Evolutionary conservation across 2,329 filamentous ascomycete species (phyloP), one percentile per base, ranked within the genome.

Genomic region (Neofusicoccum ribis): DNA sequence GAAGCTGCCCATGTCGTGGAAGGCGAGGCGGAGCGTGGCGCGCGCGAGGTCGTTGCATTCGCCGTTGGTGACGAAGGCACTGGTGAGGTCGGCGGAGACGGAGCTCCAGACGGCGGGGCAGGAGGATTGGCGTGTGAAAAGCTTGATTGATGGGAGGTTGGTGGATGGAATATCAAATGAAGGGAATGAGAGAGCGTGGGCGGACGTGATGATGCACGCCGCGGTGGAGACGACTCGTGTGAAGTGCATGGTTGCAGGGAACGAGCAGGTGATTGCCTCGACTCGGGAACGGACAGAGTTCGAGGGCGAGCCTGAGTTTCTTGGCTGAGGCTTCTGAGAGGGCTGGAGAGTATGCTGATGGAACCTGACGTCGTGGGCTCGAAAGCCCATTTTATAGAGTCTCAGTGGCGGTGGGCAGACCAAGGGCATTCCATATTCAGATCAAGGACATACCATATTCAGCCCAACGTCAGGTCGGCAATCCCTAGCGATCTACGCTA

Each of bases 11-110:
- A 74, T 69, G 67, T 74, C 72, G 61, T 79, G 73, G 63, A 75
- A 75, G n/a, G 72, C 71, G 27, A 68, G 72, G 15, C 72, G 68
- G 23, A 74, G 73, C 17, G 72, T 71, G 17, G 67, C 69, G 23
- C 73, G 67, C 1, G 73, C 72, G 8, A 68, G 61, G 52, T 72
- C 68, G 59, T 69, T 75, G 64, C 73, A 74, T 41, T 56, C 34
- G 14, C 51, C 36, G 51, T 56, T 23, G 49, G 69, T 65, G 27
- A 68, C 68, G 63, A 71, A 69, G 5, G 59, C 43, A n/a, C 56
- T 60, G 11, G 66, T 68, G 6, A 74, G 67, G 27, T 73, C 70
- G 14, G 63, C 61, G 14, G 68, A 67, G 7, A 74, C 67, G 1
- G 65, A 59, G 1, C 63, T 58, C 72, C 72, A 74, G 44, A 74